These are phyloP conservation scores for Carex parvula DNA, from an alignment of 176 grass and related monocot genomes.

Conservation along the genomic window DNA sequence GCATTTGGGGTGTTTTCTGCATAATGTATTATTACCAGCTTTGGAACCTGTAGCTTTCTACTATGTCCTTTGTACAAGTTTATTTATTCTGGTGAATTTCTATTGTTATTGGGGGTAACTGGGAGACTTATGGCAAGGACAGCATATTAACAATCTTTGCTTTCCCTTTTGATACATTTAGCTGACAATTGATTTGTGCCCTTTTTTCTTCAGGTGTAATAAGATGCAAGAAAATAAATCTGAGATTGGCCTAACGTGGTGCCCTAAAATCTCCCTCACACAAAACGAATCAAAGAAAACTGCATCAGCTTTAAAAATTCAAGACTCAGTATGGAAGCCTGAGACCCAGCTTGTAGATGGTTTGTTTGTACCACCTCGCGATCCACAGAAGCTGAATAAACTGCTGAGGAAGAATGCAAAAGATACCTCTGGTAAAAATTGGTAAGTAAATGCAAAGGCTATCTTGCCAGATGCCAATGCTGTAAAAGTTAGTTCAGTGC, in stretches of 20 bases:
- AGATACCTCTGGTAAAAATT: conserved; percentile 72
- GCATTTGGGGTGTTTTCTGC: not conserved
- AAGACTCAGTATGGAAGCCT: conserved; percentile 46
- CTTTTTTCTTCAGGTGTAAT: not conserved
- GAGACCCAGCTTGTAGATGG: conserved; percentile 58
- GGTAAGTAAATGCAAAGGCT: conserved; percentile 36
- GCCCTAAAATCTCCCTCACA: conserved; percentile 59
- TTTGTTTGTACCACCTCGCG: conserved; percentile 69
- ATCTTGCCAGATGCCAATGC: not conserved
- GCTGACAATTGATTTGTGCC: not conserved
- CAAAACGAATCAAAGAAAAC: conserved; percentile 34
- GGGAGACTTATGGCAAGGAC: not conserved
- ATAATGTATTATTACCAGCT: not conserved
- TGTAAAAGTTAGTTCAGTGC: not conserved
- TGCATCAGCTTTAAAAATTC: conserved; percentile 7
- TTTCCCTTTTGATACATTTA: not conserved
- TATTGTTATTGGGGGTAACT: not conserved
- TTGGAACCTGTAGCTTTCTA: not conserved
- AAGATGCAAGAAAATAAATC: conserved; percentile 31
- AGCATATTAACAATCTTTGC: not conserved
- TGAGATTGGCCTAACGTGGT: conserved; percentile 65
- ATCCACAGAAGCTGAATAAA: conserved; percentile 66
- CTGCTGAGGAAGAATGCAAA: conserved; percentile 61
- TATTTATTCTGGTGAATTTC: no score
- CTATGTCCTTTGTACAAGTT: no score